A percentile compares a stretch with the other conserved stretches of the same genome.
These are phyloP conservation scores for Fraxinus sp. DNA, from an alignment of 305 asterid genomes.

Conservation along the genomic window DNA sequence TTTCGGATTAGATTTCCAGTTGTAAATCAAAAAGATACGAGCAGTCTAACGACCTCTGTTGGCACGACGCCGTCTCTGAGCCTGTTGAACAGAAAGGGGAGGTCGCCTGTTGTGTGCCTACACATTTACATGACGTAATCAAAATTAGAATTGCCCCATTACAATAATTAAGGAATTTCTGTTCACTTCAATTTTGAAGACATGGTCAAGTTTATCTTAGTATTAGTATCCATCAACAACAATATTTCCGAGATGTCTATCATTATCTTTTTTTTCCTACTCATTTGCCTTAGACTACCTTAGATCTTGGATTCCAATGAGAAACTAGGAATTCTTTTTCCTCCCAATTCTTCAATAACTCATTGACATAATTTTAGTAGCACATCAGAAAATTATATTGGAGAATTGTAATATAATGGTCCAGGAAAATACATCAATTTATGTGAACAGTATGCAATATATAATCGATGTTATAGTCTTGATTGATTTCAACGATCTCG, in stretches of 20 bases:
- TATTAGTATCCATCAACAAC: not conserved
- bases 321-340: not conserved
- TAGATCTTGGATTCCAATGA: not conserved
- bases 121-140: conserved; percentile 23
- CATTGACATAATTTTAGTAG: not conserved
- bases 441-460: not conserved
- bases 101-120: conserved; percentile 84
- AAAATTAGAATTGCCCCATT: not conserved
- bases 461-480: not conserved
- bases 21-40: conserved; percentile 8
- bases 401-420: not conserved
- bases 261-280: not conserved
- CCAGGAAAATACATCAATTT: not conserved
- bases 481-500: not conserved
- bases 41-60: conserved; percentile 42
- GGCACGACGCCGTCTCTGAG: conserved; percentile 46
- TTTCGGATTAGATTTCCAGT: not conserved
- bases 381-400: not conserved
- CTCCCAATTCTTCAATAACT: not conserved
- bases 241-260: not conserved
- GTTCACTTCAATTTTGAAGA: not conserved
- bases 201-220: not conserved
- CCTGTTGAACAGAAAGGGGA: conserved; percentile 69
- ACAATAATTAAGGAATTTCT: not conserved
- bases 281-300: not conserved